Evolutionary conservation across 2,329 filamentous ascomycete species (phyloP).

Genomic region (Fusarium chlamydosporum): DNA sequence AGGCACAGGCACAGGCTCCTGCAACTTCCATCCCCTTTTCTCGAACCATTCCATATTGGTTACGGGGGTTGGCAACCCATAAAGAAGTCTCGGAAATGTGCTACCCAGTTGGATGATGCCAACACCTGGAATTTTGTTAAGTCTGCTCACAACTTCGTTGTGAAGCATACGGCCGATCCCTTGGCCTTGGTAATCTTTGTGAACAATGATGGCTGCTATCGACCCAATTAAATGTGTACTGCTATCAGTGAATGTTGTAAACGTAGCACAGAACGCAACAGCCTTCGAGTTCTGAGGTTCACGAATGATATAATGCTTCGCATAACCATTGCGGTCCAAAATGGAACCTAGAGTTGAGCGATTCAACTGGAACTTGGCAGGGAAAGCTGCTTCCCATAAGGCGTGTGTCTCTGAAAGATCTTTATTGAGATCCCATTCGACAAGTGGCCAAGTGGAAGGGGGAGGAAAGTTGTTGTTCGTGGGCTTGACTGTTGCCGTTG

Average conservation of each 20-base stretch:
- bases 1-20: constrained; percentile 57
- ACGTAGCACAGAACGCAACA: constrained; percentile 72
- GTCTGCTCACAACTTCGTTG: constrained; percentile 63
- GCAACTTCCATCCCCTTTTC: constrained; percentile 67
- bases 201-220: constrained; percentile 68
- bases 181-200: constrained; percentile 60
- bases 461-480: constrained; percentile 39
- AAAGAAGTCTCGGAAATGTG: constrained; percentile 70
- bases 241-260: constrained; percentile 69
- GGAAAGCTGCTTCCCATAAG: constrained; percentile 64
- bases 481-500: constrained; percentile 11
- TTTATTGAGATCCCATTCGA: constrained; percentile 57
- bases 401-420: constrained; percentile 60
- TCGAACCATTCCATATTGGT: constrained; percentile 66
- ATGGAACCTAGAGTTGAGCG: constrained; percentile 60
- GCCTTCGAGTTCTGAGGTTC: constrained; percentile 59
- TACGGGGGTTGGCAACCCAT: constrained; percentile 64
- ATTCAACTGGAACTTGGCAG: constrained; percentile 61
- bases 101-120: constrained; percentile 69
- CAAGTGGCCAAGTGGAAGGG: constrained; percentile 59
- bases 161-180: constrained; percentile 70
- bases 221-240: constrained; percentile 69
- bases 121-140: constrained; percentile 66
- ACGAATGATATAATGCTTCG: constrained; percentile 69
- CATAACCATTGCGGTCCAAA: constrained; percentile 68